Base-by-base conservation (phyloP, 176 grass and related monocot genomes). In the Cenchrus purpureus region DNA sequence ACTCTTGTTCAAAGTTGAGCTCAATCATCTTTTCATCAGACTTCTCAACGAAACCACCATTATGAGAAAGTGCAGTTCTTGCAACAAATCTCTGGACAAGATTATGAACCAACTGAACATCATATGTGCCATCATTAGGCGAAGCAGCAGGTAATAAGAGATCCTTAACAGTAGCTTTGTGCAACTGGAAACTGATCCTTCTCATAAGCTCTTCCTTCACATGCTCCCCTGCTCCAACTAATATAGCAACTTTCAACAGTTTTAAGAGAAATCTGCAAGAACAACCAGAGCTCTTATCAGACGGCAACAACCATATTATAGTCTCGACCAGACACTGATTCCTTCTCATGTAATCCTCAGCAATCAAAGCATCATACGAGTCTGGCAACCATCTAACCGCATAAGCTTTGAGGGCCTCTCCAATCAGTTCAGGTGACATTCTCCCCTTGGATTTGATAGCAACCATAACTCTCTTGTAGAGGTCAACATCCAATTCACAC, bases 201-300 rank as follows among this genome's bases (percentile, higher is more conserved):
- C 88, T 86, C 61, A 92, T 79, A 65, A 99, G 85, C 48, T 99
- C 94, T 81, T 99, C 97, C 81, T 94, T 99, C 62, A 94, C 73
- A 34, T 75, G 86, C 59, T 91, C 90, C 42, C 85, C 79, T 8
- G 88, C 88, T 87, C 84, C 90, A 59, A 99, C 90, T 86, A 99
- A 82, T 77, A 94, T 94, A 67, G 86, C 86, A 86, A 97, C 91
- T 84, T 97, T 99, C 79, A 99, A 81, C 51, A 99, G 84, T 78
- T 99, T 99, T 57, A 99, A 79, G 40, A 99, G 94, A 86, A 99
- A 99, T 62, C 94, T 91, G 73, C 97, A 99, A 12, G 94, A 99
- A 84, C 94, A 99, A 16, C 94, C 97, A 48, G 91, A 91, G 73
- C 84, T 91, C 88, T 94, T 99, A 59, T 99, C 94, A 57, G 97